Conservation (phyloP, 2,329 filamentous ascomycete species). For the Gnomoniopsis smithogilvyi region DNA sequence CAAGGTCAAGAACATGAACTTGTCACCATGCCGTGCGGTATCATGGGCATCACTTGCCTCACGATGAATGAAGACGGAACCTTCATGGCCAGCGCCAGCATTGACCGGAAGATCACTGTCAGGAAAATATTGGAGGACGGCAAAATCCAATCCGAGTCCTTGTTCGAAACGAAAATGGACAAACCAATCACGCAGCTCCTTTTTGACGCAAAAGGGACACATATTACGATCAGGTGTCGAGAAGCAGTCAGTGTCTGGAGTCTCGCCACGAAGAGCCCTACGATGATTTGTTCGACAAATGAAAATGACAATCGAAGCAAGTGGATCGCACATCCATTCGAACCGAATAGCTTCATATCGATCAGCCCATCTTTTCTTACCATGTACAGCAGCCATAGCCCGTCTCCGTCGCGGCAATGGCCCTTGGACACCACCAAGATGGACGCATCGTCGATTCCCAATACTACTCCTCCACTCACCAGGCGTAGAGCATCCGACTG, state of each 20-base stretch:
- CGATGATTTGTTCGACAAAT: neutral
- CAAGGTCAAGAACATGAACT: neutral
- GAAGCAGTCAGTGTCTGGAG: neutral
- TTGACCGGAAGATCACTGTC: neutral
- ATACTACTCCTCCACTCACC: neutral
- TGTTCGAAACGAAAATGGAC: neutral
- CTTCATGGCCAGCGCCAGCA: neutral
- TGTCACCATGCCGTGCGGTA: neutral
- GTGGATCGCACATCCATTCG: neutral
- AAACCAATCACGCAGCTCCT: neutral
- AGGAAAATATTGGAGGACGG: neutral
- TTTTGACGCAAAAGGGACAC: neutral
- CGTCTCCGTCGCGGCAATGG: neutral
- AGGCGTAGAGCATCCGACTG: neutral
- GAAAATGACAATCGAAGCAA: neutral
- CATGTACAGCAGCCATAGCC: neutral
- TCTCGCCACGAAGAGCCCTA: neutral
- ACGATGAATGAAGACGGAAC: neutral
- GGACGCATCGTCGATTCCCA: neutral
- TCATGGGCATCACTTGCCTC: neutral
- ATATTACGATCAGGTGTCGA: neutral
- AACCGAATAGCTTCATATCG: neutral
- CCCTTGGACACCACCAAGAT: neutral
- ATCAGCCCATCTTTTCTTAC: neutral
- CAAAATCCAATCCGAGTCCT: neutral